Evolutionary conservation across 306 rosid genomes (phyloP), one percentile per base, ranked within the genome.

Genomic region (Ochetophila trinervis): DNA sequence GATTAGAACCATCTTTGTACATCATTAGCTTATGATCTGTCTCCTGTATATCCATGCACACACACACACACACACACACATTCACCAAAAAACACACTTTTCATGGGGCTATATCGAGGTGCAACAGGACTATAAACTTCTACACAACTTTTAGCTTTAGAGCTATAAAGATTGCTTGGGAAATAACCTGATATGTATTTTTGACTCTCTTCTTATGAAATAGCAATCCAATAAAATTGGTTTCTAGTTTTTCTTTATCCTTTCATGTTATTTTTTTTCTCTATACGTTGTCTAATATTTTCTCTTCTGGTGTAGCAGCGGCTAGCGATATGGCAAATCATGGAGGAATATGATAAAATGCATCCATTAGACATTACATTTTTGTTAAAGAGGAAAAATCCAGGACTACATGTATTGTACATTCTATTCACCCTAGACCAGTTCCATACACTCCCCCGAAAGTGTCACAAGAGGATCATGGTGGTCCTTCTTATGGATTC

Each of bases 321-420:
- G 96, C 81, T 35, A 45, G 65, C 37, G 91, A 87, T 32, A 76
- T 85, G 20, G 71, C 56, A 63, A 79, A 74, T 65, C 70, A 63
- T 68, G 91, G 89, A 61, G 69, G 81, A 5, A 66, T 79, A 56
- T 87, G 84, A 87, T 76, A 54, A 23, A 27, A 70, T 60, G 64
- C 58, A 81, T 17, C 57, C 7, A 0, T 24, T 16, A 44, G 67
- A 55, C 65, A 27, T 57, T 75, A 74, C 60, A 65, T 55, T 74
- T 78, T 78, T 61, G 73, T 66, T 60, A 30, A 63, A 40, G 60
- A 44, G 45, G 55, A 66, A 32, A 30, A 14, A 59, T 62, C 53
- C 40, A 21, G 54, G 21, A 23, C 58, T 40, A 3, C 63, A 2
- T 40, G 50, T 27, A 7, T 14, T 69, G 78, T 82, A 80, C 67